Evolutionary conservation across 1,284 basidiomycete genomes (phyloP).

Genomic region (Boletus austroedulis): DNA sequence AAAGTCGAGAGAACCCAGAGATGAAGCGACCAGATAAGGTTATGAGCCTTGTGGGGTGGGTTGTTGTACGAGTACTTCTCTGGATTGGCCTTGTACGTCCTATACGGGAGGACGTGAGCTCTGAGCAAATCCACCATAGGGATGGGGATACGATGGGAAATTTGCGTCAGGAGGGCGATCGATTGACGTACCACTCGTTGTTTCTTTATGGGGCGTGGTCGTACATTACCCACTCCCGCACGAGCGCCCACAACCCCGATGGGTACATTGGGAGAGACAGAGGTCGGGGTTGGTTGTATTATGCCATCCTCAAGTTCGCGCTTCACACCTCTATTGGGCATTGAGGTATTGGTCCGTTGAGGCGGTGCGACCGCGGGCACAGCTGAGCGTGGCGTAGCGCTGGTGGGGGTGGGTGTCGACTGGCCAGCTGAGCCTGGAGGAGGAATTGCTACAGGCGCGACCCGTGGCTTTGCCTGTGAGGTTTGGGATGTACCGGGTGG

Average conservation of each 20-base stretch:
- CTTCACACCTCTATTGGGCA: conserved; percentile 47
- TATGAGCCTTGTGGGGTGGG: conserved; percentile 48
- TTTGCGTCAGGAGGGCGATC: not conserved
- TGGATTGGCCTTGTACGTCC: conserved; percentile 42
- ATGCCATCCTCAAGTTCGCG: conserved; percentile 44
- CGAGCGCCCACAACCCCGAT: conserved; percentile 45
- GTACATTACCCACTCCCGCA: conserved; percentile 52
- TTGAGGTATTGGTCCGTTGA: conserved; percentile 20
- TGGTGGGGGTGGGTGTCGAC: conserved; percentile 31
- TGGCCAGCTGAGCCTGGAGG: conserved; percentile 15
- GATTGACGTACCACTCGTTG: conserved; percentile 59
- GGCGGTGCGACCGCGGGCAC: conserved; percentile 25
- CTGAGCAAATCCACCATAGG: conserved; percentile 8
- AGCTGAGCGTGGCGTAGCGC: conserved; percentile 35
- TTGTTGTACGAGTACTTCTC: conserved; percentile 45
- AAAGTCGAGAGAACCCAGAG: conserved; percentile 3
- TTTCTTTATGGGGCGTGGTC: conserved; percentile 73
- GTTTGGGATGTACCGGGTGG: conserved; percentile 32
- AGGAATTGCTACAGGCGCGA: conserved; percentile 38
- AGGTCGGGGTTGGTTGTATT: conserved; percentile 21
- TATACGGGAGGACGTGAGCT: conserved; percentile 20
- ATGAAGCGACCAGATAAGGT: conserved; percentile 3
- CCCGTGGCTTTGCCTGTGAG: conserved; percentile 40
- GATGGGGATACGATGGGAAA: not conserved
- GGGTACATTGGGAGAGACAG: conserved; percentile 30